Base-by-base conservation (phyloP, 1,284 basidiomycete species). In the Moesziomyces sp. region DNA sequence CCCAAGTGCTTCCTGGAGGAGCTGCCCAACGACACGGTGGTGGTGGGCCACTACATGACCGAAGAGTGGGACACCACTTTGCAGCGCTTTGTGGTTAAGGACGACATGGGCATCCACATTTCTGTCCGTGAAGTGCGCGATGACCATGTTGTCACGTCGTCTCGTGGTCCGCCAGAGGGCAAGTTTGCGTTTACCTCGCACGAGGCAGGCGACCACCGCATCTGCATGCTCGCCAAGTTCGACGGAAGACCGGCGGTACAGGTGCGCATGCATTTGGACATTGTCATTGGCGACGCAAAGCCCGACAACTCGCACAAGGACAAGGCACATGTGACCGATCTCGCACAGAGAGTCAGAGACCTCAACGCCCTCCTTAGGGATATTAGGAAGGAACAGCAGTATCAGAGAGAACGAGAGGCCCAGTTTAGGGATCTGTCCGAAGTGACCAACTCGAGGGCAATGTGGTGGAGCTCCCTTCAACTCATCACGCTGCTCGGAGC, bases 141-240 rank as follows among this genome's bases (percentile, higher is more conserved):
- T 24, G 68, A 78, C 24, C 82, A 84, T 49, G 46, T 76, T 23
- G 74, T 84, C 30, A 93, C 94, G 44, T 91, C 92, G 78, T 94
- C 94, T 3, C 90, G 90, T 18, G 97, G 96, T 0, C 92, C 94
- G 7, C 87, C 90, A 8, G 92, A 97, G 58, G 92, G 96, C 50
- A 90, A 90, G 71, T 99, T 99, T 86, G 98, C 96, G 0, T 99
- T 99, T 84, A 97, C 96, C 19, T 95, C 94, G 3, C 93, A 97
- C 85, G 93, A 96, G 72, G 89, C 94, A 58, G 96, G 95, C 56
- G 95, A 97, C 87, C 97, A 99, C 86, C 90, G 92, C 58, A 97
- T 99, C 84, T 99, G 97, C 84, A 88, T 99, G 54, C 91, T 91
- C 14, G 92, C 93, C 30, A 94, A 95, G 44, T 76, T 75, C 56